These are phyloP conservation scores for Teratosphaeria viscida DNA, from an alignment of 2,329 filamentous ascomycete species.

Conservation along the genomic window DNA sequence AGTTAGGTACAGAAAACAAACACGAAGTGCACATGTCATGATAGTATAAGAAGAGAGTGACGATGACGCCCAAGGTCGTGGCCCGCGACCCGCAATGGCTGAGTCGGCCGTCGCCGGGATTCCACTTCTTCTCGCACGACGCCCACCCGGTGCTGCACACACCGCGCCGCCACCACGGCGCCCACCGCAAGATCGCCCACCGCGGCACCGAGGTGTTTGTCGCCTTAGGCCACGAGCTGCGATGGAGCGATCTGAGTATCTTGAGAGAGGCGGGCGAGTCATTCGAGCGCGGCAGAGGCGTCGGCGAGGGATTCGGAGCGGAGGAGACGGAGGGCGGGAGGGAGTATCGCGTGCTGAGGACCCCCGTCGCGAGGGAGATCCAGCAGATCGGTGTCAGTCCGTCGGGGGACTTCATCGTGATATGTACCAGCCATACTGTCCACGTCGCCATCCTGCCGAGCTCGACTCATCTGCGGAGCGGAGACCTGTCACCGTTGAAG, in stretches of 20 bases:
- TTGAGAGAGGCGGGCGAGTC: slow-evolving; percentile 50
- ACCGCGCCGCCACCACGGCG: slow-evolving; percentile 24
- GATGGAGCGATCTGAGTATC: slow-evolving; percentile 77
- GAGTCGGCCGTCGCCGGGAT: slow-evolving; percentile 63
- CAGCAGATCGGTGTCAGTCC: slow-evolving; percentile 78
- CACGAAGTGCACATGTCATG: background rate
- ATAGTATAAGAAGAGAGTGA: background rate
- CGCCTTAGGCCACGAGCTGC: slow-evolving; percentile 77
- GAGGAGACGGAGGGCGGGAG: slow-evolving; percentile 1
- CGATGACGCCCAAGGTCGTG: slow-evolving; percentile 66
- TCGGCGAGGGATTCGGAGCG: slow-evolving; percentile 1
- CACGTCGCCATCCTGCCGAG: slow-evolving; percentile 82
- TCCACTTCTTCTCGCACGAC: slow-evolving; percentile 54
- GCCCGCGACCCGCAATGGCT: slow-evolving; percentile 84
- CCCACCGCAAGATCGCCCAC: slow-evolving; percentile 58
- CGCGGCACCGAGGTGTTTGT: slow-evolving; percentile 82
- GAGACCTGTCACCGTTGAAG: slow-evolving; percentile 59
- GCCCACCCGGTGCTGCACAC: slow-evolving; percentile 1
- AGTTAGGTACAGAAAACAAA: background rate
- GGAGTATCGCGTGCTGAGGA: slow-evolving; percentile 46
- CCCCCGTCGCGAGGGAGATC: slow-evolving; percentile 70
- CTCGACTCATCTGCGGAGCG: slow-evolving; percentile 59
- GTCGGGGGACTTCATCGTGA: slow-evolving; percentile 68
- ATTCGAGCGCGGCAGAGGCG: slow-evolving; percentile 3
- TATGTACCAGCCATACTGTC: slow-evolving; percentile 77